phyloP scores from a whole-genome alignment of 2,329 filamentous ascomycete species.

The Pseudogymnoascus sp. region DNA sequence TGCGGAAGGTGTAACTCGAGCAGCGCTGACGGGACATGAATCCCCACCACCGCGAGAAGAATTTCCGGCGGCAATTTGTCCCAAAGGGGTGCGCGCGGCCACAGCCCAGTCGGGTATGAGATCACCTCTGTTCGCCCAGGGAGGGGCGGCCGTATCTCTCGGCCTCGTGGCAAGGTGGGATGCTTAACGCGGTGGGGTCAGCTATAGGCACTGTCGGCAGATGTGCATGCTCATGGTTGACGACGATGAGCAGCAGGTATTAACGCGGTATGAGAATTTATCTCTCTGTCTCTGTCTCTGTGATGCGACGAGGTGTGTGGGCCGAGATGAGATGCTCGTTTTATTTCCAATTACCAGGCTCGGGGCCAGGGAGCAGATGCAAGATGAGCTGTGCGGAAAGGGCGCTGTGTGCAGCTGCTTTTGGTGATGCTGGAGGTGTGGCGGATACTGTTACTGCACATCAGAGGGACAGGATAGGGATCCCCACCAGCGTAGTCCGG shows the following conservation, averaged over 20 bases:
- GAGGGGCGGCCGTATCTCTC: conserved; percentile 3
- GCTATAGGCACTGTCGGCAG: conserved; percentile 6
- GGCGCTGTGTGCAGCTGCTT: not conserved
- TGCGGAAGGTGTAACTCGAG: not conserved
- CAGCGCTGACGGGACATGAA: conserved; percentile 2
- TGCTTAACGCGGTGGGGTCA: conserved; percentile 4
- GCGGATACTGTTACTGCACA: not conserved
- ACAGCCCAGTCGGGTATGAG: conserved; percentile 6
- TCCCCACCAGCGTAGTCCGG: not conserved
- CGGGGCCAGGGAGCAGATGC: not conserved
- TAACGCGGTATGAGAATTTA: not conserved
- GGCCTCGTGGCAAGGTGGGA: conserved; percentile 7
- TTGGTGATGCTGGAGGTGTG: not conserved
- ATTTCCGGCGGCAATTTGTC: conserved; percentile 7
- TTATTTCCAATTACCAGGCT: conserved; percentile 3
- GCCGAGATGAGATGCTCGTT: not conserved
- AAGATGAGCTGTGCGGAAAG: not conserved
- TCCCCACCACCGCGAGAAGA: conserved; percentile 2
- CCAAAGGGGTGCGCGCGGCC: conserved; percentile 4
- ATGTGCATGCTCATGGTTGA: conserved; percentile 2
- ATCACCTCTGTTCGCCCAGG: not conserved
- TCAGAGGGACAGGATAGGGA: not conserved
- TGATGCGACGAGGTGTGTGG: not conserved
- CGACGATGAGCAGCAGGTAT: not conserved
- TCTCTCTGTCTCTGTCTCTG: not conserved